These are phyloP conservation scores for Rugiboletus extremiorientalis DNA, from an alignment of 1,284 basidiomycete species.

Conservation along the genomic window DNA sequence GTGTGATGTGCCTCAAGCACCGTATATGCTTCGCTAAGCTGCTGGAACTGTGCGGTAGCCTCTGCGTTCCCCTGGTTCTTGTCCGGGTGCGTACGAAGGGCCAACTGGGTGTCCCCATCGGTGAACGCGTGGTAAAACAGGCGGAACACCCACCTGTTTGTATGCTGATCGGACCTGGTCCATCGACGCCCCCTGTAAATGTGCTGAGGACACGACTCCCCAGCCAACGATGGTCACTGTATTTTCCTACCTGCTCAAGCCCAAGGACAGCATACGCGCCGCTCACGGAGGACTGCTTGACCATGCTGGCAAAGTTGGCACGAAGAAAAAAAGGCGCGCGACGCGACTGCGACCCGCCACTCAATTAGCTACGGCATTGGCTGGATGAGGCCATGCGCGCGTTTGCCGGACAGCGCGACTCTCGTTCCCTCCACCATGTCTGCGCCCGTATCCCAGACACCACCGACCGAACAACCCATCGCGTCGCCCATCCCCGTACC, in stretches of 20 bases:
- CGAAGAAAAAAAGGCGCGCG: constrained; percentile 14
- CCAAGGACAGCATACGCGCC: constrained; percentile 60
- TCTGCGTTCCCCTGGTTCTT: constrained; percentile 63
- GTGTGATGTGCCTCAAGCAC: constrained; percentile 55
- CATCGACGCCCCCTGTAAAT: constrained; percentile 53
- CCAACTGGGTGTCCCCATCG: constrained; percentile 43
- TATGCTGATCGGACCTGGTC: constrained; percentile 66
- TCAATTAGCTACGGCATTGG: constrained; percentile 12
- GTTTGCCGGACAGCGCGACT: background rate
- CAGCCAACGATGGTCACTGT: background rate
- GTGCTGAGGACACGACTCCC: constrained; percentile 5
- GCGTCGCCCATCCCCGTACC: constrained; percentile 9
- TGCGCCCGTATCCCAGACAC: background rate
- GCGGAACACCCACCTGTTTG: constrained; percentile 50
- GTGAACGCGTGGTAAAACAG: background rate
- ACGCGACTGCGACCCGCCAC: constrained; percentile 34
- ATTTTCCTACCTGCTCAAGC: constrained; percentile 50
- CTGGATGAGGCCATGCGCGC: background rate
- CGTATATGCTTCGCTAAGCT: constrained; percentile 65
- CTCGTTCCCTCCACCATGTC: constrained; percentile 13
- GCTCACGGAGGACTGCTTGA: constrained; percentile 36
- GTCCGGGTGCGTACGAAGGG: constrained; percentile 70
- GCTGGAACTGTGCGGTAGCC: constrained; percentile 68
- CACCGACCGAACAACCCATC: constrained; percentile 4
- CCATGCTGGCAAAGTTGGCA: constrained; percentile 32